These are phyloP conservation scores for Takashimella koratensis DNA, from an alignment of 1,284 basidiomycete genomes.

Conservation along the genomic window DNA sequence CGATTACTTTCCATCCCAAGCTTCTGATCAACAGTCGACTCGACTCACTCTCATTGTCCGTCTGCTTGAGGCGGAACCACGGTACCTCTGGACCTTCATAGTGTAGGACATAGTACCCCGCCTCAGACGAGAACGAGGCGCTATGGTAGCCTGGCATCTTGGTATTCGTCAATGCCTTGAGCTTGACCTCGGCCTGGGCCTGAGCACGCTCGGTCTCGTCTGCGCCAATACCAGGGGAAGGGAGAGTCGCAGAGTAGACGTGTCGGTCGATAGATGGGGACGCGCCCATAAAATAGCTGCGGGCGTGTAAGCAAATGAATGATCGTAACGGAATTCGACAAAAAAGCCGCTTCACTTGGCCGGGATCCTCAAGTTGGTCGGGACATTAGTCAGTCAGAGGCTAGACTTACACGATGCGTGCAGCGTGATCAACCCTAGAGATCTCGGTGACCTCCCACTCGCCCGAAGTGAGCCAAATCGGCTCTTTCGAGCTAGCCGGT, in stretches of 20 bases:
- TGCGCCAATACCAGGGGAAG: constrained; percentile 30
- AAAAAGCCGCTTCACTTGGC: no score
- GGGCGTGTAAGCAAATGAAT: constrained; percentile 1
- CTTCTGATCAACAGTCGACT: no score
- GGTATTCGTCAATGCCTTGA: constrained; percentile 62
- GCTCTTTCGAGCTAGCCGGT: constrained; percentile 63
- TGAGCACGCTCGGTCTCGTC: not conserved
- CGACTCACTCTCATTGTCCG: constrained; percentile 58
- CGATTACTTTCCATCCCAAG: no score
- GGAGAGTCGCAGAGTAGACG: constrained; percentile 70
- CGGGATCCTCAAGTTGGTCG: no score
- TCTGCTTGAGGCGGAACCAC: constrained; percentile 74
- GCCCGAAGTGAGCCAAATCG: constrained; percentile 78
- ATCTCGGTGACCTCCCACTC: constrained; percentile 86
- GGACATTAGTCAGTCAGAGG: no score
- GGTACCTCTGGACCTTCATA: constrained; percentile 82
- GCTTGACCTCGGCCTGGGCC: constrained; percentile 20
- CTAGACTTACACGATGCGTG: constrained; percentile 67
- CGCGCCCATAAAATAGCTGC: constrained; percentile 85
- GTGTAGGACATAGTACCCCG: constrained; percentile 75
- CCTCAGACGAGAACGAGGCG: constrained; percentile 72
- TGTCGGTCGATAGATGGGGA: constrained; percentile 79
- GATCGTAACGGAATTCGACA: no score
- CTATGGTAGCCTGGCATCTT: constrained; percentile 61
- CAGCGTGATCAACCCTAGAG: constrained; percentile 64